phyloP scores from a whole-genome alignment of 1,139 yeast species.

The Arxiozyma telluris region DNA sequence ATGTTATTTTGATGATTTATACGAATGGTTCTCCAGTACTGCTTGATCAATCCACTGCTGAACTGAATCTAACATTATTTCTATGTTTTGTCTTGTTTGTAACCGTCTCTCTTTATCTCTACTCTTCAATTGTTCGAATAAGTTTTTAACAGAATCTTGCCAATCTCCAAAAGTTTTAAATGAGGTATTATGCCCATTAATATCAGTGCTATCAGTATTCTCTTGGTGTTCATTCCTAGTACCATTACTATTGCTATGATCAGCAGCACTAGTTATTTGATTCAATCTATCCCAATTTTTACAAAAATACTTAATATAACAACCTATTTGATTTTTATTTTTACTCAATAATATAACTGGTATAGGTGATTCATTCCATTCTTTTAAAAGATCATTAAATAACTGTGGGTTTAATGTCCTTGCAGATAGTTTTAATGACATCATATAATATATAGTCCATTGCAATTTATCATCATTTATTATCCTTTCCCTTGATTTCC shows the following conservation, averaged over 20 bases:
- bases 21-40: not conserved
- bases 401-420: conserved; percentile 11
- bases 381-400: conserved; percentile 13
- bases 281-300: not conserved
- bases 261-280: not conserved
- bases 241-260: too few relatives aligned
- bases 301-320: not conserved
- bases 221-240: too few relatives aligned
- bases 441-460: conserved; percentile 20
- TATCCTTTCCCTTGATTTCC: conserved; percentile 8
- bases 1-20: not conserved
- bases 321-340: not conserved
- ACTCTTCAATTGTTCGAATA: not conserved
- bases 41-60: conserved; percentile 2
- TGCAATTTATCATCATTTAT: conserved; percentile 11
- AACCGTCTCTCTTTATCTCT: not conserved
- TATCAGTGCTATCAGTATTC: not conserved
- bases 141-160: not conserved
- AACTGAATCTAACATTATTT: not conserved
- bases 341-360: not conserved
- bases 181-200: not conserved
- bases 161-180: not conserved
- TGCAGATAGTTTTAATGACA: conserved; percentile 15
- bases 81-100: not conserved
- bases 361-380: conserved; percentile 13